Base-by-base conservation (phyloP, 2,329 filamentous ascomycete species). In the Exophiala xenobiotica region DNA sequence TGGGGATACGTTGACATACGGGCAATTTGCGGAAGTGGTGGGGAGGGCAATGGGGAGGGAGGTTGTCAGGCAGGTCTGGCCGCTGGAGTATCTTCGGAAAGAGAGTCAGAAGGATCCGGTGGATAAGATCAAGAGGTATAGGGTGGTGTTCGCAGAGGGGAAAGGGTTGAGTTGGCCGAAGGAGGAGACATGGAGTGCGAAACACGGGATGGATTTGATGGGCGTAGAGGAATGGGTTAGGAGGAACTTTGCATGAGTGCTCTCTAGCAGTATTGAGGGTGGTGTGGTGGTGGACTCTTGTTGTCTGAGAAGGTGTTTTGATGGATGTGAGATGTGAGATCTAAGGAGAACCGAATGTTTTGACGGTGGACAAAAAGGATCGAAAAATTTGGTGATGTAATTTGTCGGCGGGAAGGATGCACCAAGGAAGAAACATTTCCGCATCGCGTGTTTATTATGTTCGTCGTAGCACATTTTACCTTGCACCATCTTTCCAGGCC, bases 1-100 rank as follows among this genome's bases (percentile, higher is more conserved):
- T 0, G 83, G 85, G 0, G 81, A 87, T 53, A 86, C 83, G 0
- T 60, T 86, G 2, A 77, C 72, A 11, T 87, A 86, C 67, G 64
- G 54, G 1, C 57, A 72, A 35, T 58, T 86, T 38, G 82, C 78
- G 2, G 74, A 79, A 16, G 57, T 80, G 4, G 62, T 87, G 4
- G 78, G 79, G 46, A 61, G 62, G 12, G 69, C 74, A 3, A 70
- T 70, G 6, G 67, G 69, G 0, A 69, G 56, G 22, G 39, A 63
- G 38, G 74, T 86, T 16, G 61, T 65, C 49, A 73, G 74, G 37
- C 77, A 79, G 63, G 62, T 76, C 18, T 82, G 80, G 77, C 72
- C 68, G 31, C 51, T 75, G 18, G 67, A 70, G 1, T 61, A 67
- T 39, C 63, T 85, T 58, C 66, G 67, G 57, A 61, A 63, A 4